Percentiles rank a stretch among this genome's conserved stretches.
These are phyloP conservation scores for Mucor irregularis DNA, from an alignment of 371 early-diverging fungal species.

Conservation along the genomic window DNA sequence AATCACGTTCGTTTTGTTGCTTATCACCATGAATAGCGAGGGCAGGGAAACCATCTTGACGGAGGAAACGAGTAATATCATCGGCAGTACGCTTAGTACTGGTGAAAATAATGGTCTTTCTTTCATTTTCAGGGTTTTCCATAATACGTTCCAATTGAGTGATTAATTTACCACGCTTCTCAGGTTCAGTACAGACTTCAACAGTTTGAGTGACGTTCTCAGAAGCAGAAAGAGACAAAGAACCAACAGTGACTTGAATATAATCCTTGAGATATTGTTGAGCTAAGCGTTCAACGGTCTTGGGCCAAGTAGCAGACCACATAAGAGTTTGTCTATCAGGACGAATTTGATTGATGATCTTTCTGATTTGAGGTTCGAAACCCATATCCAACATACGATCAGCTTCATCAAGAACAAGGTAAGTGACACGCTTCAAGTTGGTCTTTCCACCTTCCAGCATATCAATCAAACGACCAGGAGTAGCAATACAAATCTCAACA, in stretches of 20 bases:
- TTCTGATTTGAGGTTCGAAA: constrained; percentile 99
- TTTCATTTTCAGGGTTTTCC: constrained; percentile 67
- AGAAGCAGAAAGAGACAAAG: constrained; percentile 93
- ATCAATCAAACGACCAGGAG: constrained; percentile 99
- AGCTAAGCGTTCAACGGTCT: constrained; percentile 94
- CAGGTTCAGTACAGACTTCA: constrained; percentile 84
- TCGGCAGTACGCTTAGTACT: constrained; percentile 98
- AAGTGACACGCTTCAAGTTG: constrained; percentile 95
- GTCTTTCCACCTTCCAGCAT: constrained; percentile 89
- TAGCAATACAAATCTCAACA: constrained; percentile 98
- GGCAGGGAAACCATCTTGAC: constrained; percentile 95
- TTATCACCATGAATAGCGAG: constrained; percentile 99
- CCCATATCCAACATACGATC: constrained; percentile 99
- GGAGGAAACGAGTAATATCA: constrained; percentile 88
- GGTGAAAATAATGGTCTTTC: constrained; percentile 96
- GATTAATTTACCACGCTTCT: constrained; percentile 84
- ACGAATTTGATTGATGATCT: constrained; percentile 98
- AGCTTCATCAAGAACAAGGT: constrained; percentile 98
- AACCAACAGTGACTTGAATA: constrained; percentile 99
- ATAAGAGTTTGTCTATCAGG: constrained; percentile 99
- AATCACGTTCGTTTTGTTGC: constrained; percentile 97
- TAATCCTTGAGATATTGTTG: constrained; percentile 93
- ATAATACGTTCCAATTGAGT: constrained; percentile 77
- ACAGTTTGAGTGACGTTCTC: constrained; percentile 94
- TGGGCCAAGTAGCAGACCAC: constrained; percentile 99